Conservation (phyloP, 129 eudicot genomes). For the Escallonia rubra region DNA sequence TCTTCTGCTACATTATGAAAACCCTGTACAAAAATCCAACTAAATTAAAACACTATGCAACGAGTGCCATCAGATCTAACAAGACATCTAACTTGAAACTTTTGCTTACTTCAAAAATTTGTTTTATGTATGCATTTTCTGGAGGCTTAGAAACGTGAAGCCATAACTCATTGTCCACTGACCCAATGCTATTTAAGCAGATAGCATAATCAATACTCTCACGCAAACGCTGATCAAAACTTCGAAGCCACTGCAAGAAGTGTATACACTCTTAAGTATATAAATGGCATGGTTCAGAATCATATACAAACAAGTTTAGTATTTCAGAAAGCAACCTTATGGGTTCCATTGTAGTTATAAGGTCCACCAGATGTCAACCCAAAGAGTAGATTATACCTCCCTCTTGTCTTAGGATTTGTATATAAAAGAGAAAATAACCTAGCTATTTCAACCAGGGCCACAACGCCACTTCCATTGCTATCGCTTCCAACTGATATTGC, state of each 20-base stretch:
- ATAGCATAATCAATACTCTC: slow-evolving; percentile 96
- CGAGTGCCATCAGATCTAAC: background rate
- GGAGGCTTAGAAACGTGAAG: slow-evolving; percentile 98
- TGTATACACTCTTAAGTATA: background rate
- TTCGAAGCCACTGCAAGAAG: slow-evolving; percentile 75
- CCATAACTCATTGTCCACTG: slow-evolving; percentile 57
- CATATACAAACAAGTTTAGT: background rate
- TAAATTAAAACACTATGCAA: slow-evolving; percentile 1
- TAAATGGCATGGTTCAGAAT: background rate
- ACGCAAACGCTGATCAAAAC: slow-evolving; percentile 87
- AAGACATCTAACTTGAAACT: background rate
- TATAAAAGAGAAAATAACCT: slow-evolving; percentile 75
- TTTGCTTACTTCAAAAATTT: slow-evolving; percentile 67
- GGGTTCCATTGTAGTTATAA: slow-evolving; percentile 93
- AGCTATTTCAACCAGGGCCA: slow-evolving; percentile 93
- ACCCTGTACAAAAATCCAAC: slow-evolving; percentile 50
- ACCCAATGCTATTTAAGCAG: slow-evolving; percentile 85
- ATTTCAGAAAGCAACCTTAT: slow-evolving; percentile 49
- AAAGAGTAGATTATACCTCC: slow-evolving; percentile 90
- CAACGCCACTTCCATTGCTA: slow-evolving; percentile 97
- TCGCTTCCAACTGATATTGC: slow-evolving; percentile 94
- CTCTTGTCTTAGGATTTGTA: slow-evolving; percentile 92
- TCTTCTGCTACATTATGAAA: slow-evolving; percentile 74
- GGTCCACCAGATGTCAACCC: slow-evolving; percentile 99
- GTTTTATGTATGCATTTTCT: slow-evolving; percentile 85